Base-by-base conservation (phyloP, 2,329 filamentous ascomycete genomes). In the Ampelomyces quisqualis region DNA sequence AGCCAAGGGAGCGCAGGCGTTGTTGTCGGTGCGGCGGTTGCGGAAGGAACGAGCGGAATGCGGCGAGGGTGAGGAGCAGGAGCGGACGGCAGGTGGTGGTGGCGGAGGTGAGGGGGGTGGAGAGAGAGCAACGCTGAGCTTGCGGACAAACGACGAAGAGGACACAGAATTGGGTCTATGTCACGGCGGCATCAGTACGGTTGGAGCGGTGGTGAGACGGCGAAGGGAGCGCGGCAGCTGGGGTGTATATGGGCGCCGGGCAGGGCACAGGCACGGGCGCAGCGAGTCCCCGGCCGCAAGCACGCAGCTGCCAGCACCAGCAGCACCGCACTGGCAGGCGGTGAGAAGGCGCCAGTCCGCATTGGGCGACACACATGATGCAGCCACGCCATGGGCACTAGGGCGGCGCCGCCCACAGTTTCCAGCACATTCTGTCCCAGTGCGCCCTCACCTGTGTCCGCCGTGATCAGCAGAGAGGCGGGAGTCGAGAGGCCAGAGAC, bases 11-110 rank as follows among this genome's bases (percentile, higher is more conserved):
- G n/a, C n/a, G n/a, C n/a, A n/a, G n/a, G n/a, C n/a, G 43, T 41
- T 45, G 52, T 37, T 47, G 55, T 50, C 48, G 51, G 52, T 40
- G 40, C 38, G 31, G 54, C 49, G 46, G 58, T 54, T 59, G 51
- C 49, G 52, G 53, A 52, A 58, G 52, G 55, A 57, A 57, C 47
- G 58, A 48, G 47, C 49, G 57, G 55, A 57, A 58, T 55, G 54
- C 45, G 40, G 51, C 34, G 32, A 38, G 43, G 40, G 51, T 32
- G 32, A 38, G 43, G 41, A 51, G 53, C 47, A 57, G 43, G 47
- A 45, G 38, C 53, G 49, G 31, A 40, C 42, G 37, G 33, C 15
- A 37, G 13, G 30, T 24, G 38, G 36, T 29, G 33, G 40, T 37
- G 37, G 20, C 23, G 33, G 39, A 22, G 46, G 37, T 36, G 31